These are phyloP conservation scores for Daldinia bambusicola DNA, from an alignment of 495 filamentous ascomycete genomes.

Conservation along the genomic window DNA sequence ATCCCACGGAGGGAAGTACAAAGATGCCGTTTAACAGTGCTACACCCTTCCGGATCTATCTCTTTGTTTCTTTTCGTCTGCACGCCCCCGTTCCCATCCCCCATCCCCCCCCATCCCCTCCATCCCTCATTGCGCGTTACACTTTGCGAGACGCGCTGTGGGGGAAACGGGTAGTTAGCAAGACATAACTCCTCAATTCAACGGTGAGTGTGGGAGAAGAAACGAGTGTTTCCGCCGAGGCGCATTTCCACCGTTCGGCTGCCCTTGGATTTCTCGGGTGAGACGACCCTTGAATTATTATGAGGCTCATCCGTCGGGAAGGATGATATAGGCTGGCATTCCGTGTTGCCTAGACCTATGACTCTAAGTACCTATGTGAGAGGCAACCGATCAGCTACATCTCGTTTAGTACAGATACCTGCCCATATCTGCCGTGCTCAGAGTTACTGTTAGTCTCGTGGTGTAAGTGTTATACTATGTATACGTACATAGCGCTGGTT, in stretches of 20 bases:
- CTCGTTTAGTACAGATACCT: slow-evolving; percentile 35
- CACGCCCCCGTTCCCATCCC: slow-evolving; percentile 10
- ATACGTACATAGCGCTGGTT: slow-evolving; percentile 34
- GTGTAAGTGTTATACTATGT: slow-evolving; percentile 34
- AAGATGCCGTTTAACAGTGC: slow-evolving; percentile 41
- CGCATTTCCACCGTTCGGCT: slow-evolving; percentile 24
- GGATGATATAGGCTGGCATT: slow-evolving; percentile 33
- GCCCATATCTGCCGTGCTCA: slow-evolving; percentile 38
- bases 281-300: slow-evolving; percentile 32
- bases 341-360: slow-evolving; percentile 47
- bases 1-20: slow-evolving; percentile 48
- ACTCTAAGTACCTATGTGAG: slow-evolving; percentile 45
- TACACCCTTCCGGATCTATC: slow-evolving; percentile 31
- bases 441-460: slow-evolving; percentile 33
- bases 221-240: slow-evolving; percentile 43
- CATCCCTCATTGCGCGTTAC: slow-evolving; percentile 28
- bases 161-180: slow-evolving; percentile 24
- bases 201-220: slow-evolving; percentile 19
- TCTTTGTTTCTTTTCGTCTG: slow-evolving; percentile 29
- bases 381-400: slow-evolving; percentile 44
- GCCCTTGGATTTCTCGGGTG: slow-evolving; percentile 24
- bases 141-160: slow-evolving; percentile 33
- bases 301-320: slow-evolving; percentile 47
- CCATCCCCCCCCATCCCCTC: too few relatives aligned
- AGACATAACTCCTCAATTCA: slow-evolving; percentile 13